Percentiles rank a stretch among this genome's conserved stretches.
These are phyloP conservation scores for Penicillium desertorum DNA, from an alignment of 495 filamentous ascomycete species.

Conservation along the genomic window DNA sequence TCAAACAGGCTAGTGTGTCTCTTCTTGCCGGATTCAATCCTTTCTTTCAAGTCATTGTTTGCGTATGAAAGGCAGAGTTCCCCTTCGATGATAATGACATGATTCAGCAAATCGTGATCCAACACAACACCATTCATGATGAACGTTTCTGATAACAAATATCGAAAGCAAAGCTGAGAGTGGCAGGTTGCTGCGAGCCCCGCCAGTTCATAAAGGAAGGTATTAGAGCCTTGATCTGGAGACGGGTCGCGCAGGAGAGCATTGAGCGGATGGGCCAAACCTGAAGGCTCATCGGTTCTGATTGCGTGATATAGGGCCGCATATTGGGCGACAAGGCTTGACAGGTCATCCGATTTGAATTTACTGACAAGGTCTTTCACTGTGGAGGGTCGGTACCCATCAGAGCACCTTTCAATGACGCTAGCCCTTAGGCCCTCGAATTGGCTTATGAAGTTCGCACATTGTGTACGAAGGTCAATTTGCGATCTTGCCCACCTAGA, in stretches of 20 bases:
- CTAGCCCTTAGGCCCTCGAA: background rate
- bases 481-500: conserved; percentile 2
- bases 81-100: conserved; percentile 5
- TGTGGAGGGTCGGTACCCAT: too few relatives aligned
- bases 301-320: conserved; percentile 1
- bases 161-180: background rate
- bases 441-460: background rate
- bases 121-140: background rate
- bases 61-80: background rate
- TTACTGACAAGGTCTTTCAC: too few relatives aligned
- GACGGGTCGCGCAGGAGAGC: background rate
- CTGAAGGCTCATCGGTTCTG: conserved; percentile 3
- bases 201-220: conserved; percentile 2
- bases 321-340: background rate
- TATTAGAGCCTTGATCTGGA: background rate
- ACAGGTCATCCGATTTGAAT: too few relatives aligned
- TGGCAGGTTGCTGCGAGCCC: conserved; percentile 3
- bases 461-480: background rate
- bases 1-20: background rate
- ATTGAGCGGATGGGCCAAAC: background rate
- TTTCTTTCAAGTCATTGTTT: too few relatives aligned
- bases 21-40: background rate
- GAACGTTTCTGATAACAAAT: conserved; percentile 11
- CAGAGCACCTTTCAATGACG: background rate
- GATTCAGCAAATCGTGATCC: conserved; percentile 1